A percentile compares a stretch with the other conserved stretches of the same genome.
phyloP scores from a whole-genome alignment of 2,329 filamentous ascomycete species.

The Piedraia hortae region DNA sequence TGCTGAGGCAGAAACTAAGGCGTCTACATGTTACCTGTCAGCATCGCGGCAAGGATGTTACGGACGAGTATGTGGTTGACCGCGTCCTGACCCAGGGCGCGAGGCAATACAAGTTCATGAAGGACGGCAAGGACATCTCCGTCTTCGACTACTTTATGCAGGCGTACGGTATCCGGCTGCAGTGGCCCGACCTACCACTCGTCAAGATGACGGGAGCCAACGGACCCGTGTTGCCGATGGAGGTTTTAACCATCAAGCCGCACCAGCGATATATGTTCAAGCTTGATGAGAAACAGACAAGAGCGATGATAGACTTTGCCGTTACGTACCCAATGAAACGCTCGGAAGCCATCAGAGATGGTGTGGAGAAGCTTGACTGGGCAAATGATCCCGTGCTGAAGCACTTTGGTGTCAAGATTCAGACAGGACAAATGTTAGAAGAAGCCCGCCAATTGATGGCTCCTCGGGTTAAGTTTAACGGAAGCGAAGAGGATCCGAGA shows the following conservation, averaged over 20 bases:
- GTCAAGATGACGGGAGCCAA: not conserved
- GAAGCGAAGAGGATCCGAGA: too few relatives aligned
- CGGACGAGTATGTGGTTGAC: constrained; percentile 23
- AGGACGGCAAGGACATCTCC: constrained; percentile 18
- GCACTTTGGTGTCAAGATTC: too few relatives aligned
- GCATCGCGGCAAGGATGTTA: constrained; percentile 11
- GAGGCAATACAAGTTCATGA: constrained; percentile 16
- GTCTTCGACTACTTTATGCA: constrained; percentile 31
- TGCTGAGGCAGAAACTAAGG: constrained; percentile 17
- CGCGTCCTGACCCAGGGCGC: constrained; percentile 19
- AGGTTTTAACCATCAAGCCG: constrained; percentile 1
- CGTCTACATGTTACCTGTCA: constrained; percentile 16
- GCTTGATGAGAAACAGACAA: not conserved
- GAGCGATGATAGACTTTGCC: not conserved
- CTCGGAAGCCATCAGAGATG: not conserved
- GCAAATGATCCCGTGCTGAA: not conserved
- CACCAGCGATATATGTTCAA: not conserved
- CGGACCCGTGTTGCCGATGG: not conserved
- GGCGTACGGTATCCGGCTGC: constrained; percentile 20
- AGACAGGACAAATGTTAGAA: too few relatives aligned
- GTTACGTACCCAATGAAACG: not conserved
- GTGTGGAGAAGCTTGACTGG: not conserved
- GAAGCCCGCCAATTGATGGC: too few relatives aligned
- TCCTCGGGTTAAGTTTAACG: too few relatives aligned
- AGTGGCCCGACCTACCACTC: not conserved